Evolutionary conservation across 1,284 basidiomycete species (phyloP).

Genomic region (Stereum hirsutum): DNA sequence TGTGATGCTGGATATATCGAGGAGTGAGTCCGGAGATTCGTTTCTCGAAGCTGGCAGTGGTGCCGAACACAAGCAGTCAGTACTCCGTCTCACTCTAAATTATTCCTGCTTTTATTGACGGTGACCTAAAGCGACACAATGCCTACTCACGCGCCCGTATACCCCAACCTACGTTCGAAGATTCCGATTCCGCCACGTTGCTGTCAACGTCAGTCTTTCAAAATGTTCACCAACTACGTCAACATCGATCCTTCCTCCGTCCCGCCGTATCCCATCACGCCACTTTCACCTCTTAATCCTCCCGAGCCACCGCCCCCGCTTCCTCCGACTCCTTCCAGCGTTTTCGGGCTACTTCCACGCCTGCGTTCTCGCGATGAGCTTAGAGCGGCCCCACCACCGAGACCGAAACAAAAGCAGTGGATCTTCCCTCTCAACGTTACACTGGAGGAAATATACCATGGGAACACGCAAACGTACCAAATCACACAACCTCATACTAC

Average conservation of each 20-base stretch:
- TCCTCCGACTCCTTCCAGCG: background rate
- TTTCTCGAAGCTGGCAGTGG: no score
- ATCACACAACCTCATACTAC: conserved; percentile 24
- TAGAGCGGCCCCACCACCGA: background rate
- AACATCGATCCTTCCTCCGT: conserved; percentile 1
- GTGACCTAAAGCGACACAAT: background rate
- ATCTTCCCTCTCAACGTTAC: conserved; percentile 65
- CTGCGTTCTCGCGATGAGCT: background rate
- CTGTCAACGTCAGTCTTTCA: background rate
- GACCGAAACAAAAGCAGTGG: conserved; percentile 33
- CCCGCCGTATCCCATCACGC: background rate
- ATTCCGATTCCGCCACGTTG: background rate
- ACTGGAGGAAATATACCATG: conserved; percentile 81
- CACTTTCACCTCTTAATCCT: background rate
- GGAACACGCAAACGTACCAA: conserved; percentile 73
- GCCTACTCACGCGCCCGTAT: no score
- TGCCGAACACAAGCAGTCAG: no score
- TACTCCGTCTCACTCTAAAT: background rate
- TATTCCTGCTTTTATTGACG: background rate
- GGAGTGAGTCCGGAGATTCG: no score
- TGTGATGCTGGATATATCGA: no score
- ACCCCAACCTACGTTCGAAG: no score
- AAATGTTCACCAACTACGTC: conserved; percentile 4
- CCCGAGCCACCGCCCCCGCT: background rate
- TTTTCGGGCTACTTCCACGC: background rate